Evolutionary conservation across 208 protist genomes (phyloP), one percentile per base, ranked within the genome.

Genomic region (Porcisia hertigi): DNA sequence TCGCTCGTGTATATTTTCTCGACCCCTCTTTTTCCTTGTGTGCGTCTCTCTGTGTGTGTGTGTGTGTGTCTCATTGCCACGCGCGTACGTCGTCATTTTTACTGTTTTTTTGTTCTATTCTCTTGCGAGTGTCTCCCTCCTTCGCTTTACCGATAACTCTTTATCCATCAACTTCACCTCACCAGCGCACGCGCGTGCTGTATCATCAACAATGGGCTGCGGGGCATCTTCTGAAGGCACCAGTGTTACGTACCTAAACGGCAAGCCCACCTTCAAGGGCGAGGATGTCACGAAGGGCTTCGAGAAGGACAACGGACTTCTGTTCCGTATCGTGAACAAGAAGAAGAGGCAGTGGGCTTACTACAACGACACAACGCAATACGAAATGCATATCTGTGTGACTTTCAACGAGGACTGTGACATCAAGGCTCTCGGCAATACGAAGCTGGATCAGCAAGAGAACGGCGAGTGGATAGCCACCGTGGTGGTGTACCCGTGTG

Each of bases 311-410:
- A 93, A 95, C 75, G 92, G 92, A 18, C 88, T 96, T 18, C 85
- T 94, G 36, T 96, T 94, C 82, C 90, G 92, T 70, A 87, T 96
- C 53, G 89, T 95, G 47, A 87, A 94, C 86, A 92, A 83, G 58
- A 92, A 92, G 82, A 86, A 86, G 75, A 81, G 83, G 72, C 80
- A 87, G 75, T 97, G 92, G 92, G 90, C 88, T n/a, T 97, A 93
- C 87, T 97, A 95, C 84, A 97, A 97, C 83, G 92, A 97, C 84
- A 95, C 92, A 16, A 85, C 74, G 60, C 67, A 94, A 76, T 95
- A 92, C 79, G 89, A 95, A 63, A 94, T 95, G 88, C 91, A 94
- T 73, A 82, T 97, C 43, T 77, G 77, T 45, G 88, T 94, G 14
- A 91, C 86, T 60, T 95, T 95, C 80, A 86, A 84, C 77, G 79